Conservation (phyloP, 106 monocot species). For the Allium fistulosum region DNA sequence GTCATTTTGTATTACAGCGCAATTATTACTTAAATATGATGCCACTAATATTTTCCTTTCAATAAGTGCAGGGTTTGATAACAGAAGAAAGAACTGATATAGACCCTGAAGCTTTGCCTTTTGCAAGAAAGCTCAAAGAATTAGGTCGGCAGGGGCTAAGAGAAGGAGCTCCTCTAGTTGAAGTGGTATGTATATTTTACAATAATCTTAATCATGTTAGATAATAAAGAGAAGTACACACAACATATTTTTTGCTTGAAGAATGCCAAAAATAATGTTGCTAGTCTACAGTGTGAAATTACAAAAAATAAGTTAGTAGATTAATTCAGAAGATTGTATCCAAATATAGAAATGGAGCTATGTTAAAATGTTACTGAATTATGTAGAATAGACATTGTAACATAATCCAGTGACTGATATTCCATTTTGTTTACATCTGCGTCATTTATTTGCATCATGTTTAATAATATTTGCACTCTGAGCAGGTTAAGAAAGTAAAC, state of each 20-base stretch:
- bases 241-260: too few relatives aligned
- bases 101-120: conserved; percentile 64
- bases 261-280: too few relatives aligned
- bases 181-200: conserved; percentile 65
- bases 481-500: conserved; percentile 86
- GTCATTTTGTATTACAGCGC: too few relatives aligned
- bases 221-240: too few relatives aligned
- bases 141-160: conserved; percentile 52
- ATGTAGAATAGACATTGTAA: background rate
- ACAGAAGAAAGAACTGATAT: conserved; percentile 72
- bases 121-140: conserved; percentile 79
- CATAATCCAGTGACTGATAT: too few relatives aligned
- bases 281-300: too few relatives aligned
- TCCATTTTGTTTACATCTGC: too few relatives aligned
- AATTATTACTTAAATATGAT: background rate
- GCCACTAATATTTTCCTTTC: conserved; percentile 8
- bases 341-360: too few relatives aligned
- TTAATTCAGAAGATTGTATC: too few relatives aligned
- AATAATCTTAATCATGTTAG: background rate
- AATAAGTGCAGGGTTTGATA: conserved; percentile 62
- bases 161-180: conserved; percentile 77
- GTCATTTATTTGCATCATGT: too few relatives aligned
- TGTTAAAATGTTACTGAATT: background rate
- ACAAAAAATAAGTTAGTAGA: too few relatives aligned
- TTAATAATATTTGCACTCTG: too few relatives aligned